These are phyloP conservation scores for Eleusine indica DNA, from an alignment of 176 grass and related monocot species.

Conservation along the genomic window DNA sequence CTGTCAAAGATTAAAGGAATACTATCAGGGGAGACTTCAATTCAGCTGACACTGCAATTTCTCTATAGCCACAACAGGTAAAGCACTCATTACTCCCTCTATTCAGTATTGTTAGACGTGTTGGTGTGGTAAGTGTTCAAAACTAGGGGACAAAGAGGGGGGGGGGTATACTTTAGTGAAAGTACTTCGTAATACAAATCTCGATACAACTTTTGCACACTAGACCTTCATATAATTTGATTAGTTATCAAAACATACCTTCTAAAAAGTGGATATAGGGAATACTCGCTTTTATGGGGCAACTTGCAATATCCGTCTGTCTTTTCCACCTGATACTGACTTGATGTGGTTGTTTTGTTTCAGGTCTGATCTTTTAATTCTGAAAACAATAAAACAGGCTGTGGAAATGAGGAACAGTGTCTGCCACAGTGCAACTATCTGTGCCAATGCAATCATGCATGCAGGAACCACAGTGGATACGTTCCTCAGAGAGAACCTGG, in stretches of 20 bases:
- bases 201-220: not conserved
- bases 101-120: not conserved
- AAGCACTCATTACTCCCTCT: conserved; percentile 2
- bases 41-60: conserved; percentile 96
- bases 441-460: conserved; percentile 98
- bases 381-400: conserved; percentile 98
- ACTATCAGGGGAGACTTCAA: conserved; percentile 91
- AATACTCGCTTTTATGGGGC: conserved; percentile 22
- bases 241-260: not conserved
- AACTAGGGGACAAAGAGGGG: not conserved
- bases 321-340: conserved; percentile 37
- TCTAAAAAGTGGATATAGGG: not conserved
- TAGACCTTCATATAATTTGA: not conserved
- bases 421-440: conserved; percentile 98
- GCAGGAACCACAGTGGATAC: conserved; percentile 99
- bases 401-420: conserved; percentile 99
- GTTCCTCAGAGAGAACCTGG: conserved; percentile 98
- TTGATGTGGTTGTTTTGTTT: conserved; percentile 38
- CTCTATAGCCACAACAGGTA: conserved; percentile 97
- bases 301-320: not conserved
- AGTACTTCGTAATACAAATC: not conserved
- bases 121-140: not conserved
- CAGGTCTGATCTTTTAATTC: conserved; percentile 94
- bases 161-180: not conserved
- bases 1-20: conserved; percentile 93